phyloP scores from a whole-genome alignment of 768 basidiomycete genomes.

The Tylopilus plumbeoviolaceoides region DNA sequence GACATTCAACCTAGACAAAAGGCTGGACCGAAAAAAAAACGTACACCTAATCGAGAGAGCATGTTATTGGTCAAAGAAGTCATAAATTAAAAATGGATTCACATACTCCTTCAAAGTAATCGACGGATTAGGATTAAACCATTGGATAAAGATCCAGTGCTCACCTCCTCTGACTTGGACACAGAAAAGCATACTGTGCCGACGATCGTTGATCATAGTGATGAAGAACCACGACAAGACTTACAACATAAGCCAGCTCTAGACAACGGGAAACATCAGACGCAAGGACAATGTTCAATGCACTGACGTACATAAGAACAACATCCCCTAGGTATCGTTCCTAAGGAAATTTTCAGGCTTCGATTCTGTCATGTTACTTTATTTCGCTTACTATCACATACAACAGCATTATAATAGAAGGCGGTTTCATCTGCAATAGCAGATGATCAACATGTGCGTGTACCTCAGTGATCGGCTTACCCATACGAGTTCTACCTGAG shows the following conservation, averaged over 20 bases:
- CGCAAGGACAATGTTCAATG: background rate
- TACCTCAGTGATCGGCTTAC: conserved; percentile 10
- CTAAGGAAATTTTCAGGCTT: conserved; percentile 12
- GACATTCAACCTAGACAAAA: background rate
- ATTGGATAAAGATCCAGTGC: background rate
- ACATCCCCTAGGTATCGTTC: conserved; percentile 30
- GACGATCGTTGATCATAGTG: background rate
- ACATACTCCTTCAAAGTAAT: conserved; percentile 22
- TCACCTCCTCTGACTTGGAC: conserved; percentile 17
- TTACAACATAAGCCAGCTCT: conserved; percentile 21
- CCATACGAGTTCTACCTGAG: conserved; percentile 31
- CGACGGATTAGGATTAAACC: background rate
- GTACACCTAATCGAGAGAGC: conserved; percentile 17
- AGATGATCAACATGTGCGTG: background rate
- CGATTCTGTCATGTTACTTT: background rate
- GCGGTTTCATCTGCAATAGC: conserved; percentile 21
- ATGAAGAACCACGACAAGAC: background rate
- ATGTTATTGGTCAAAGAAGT: background rate
- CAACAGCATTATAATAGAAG: conserved; percentile 22
- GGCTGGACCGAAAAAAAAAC: background rate
- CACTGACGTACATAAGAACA: conserved; percentile 24
- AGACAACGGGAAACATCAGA: conserved; percentile 2
- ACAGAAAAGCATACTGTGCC: conserved; percentile 20
- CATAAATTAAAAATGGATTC: background rate
- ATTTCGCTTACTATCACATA: conserved; percentile 23